Evolutionary conservation across 2,329 filamentous ascomycete genomes (phyloP).

Genomic region (Fusarium scirpi): DNA sequence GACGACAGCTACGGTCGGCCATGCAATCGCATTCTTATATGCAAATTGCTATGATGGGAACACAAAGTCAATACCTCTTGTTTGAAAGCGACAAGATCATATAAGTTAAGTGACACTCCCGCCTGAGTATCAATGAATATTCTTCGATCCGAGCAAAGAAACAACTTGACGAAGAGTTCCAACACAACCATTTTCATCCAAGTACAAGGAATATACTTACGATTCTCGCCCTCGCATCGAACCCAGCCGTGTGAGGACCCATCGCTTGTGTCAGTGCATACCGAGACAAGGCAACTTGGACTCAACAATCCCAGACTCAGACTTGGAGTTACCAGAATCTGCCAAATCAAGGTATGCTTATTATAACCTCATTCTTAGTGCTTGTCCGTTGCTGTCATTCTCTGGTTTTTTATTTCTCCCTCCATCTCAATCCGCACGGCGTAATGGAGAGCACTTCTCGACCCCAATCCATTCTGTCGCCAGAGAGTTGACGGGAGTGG

Average conservation of each 20-base stretch:
- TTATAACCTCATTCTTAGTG: neutral
- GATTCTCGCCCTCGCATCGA: neutral
- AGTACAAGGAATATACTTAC: neutral
- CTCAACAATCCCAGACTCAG: slow-evolving; percentile 2
- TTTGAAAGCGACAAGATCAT: slow-evolving; percentile 21
- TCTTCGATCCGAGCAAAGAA: slow-evolving; percentile 1
- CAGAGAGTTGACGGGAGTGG: slow-evolving; percentile 34
- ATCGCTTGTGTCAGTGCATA: slow-evolving; percentile 27
- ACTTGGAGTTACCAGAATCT: slow-evolving; percentile 18
- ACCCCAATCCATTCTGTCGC: slow-evolving; percentile 6
- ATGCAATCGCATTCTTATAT: slow-evolving; percentile 21
- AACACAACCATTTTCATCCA: neutral
- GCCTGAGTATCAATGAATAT: slow-evolving; percentile 2
- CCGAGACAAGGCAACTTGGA: slow-evolving; percentile 17
- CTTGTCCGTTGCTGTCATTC: neutral
- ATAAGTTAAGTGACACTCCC: slow-evolving; percentile 44
- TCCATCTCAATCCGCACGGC: slow-evolving; percentile 16
- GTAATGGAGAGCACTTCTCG: slow-evolving; percentile 11
- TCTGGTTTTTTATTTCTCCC: slow-evolving; percentile 2
- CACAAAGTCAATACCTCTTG: slow-evolving; percentile 25
- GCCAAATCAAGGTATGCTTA: slow-evolving; percentile 16
- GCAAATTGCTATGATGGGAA: slow-evolving; percentile 30
- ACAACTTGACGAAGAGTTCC: neutral
- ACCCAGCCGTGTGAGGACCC: slow-evolving; percentile 15
- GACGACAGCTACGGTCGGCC: slow-evolving; percentile 25